These are phyloP conservation scores for Parascedosporium putredinis DNA, from an alignment of 2,329 filamentous ascomycete species.

Conservation along the genomic window DNA sequence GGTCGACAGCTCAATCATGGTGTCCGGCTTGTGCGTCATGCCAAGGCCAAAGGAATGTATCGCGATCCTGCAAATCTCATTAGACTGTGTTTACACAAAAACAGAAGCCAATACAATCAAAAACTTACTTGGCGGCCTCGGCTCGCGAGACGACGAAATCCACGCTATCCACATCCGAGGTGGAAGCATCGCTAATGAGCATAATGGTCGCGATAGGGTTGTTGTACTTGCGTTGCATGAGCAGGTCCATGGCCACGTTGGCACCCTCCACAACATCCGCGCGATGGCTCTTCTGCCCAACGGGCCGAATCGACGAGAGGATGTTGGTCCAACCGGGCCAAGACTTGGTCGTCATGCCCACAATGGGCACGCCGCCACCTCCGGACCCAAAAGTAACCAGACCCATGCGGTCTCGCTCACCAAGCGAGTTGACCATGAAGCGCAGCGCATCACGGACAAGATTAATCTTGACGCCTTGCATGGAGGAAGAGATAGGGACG, in stretches of 20 bases:
- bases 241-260: conserved; percentile 94
- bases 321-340: conserved; percentile 89
- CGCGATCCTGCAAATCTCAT: conserved; percentile 57
- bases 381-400: conserved; percentile 94
- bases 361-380: conserved; percentile 82
- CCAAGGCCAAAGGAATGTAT: conserved; percentile 96
- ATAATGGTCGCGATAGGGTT: conserved; percentile 94
- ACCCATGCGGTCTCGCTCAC: conserved; percentile 92
- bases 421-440: conserved; percentile 82
- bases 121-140: conserved; percentile 82
- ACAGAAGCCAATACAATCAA: neutral
- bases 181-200: conserved; percentile 94
- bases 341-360: conserved; percentile 94
- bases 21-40: conserved; percentile 95
- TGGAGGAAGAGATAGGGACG: conserved; percentile 92
- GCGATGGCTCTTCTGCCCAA: conserved; percentile 91
- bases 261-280: conserved; percentile 96
- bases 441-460: conserved; percentile 82
- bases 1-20: conserved; percentile 94
- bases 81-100: conserved; percentile 17
- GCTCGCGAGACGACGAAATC: conserved; percentile 96
- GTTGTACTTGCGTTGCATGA: conserved; percentile 95
- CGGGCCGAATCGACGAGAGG: conserved; percentile 76
- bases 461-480: conserved; percentile 99
- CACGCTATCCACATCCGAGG: conserved; percentile 85